Percentiles rank a stretch among this genome's conserved stretches.
These are phyloP conservation scores for Tephrocybe sp. DNA, from an alignment of 768 basidiomycete species.

Conservation along the genomic window DNA sequence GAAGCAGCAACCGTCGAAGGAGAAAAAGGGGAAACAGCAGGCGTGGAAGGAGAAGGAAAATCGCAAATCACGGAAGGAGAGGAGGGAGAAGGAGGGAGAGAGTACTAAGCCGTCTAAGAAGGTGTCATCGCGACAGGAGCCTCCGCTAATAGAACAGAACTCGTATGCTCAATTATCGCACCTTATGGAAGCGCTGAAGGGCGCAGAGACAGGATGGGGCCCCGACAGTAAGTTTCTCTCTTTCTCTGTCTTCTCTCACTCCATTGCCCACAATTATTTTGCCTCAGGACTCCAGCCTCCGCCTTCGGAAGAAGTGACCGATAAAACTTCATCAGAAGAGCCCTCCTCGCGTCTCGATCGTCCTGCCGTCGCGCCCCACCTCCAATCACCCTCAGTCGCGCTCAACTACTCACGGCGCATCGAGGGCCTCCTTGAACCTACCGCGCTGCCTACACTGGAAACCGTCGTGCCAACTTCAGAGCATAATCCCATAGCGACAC, in stretches of 20 bases:
- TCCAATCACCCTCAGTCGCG: not conserved
- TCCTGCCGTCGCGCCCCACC: not conserved
- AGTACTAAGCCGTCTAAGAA: no score
- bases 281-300: constrained; percentile 2
- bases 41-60: no score
- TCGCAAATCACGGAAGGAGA: no score
- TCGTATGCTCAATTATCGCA: not conserved
- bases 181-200: not conserved
- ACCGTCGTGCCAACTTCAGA: constrained; percentile 43
- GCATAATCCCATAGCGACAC: constrained; percentile 57
- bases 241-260: not conserved
- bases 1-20: not conserved
- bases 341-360: not conserved
- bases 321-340: not conserved
- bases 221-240: constrained; percentile 19
- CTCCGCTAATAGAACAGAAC: no score
- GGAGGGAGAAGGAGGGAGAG: no score
- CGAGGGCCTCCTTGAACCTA: constrained; percentile 33
- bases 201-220: constrained; percentile 19
- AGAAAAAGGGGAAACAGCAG: not conserved
- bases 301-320: not conserved
- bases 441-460: constrained; percentile 13
- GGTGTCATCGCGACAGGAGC: no score
- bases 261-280: not conserved
- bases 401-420: constrained; percentile 28